phyloP scores from a whole-genome alignment of 2,329 filamentous ascomycete species.

The Penicillium psychrosexuale region DNA sequence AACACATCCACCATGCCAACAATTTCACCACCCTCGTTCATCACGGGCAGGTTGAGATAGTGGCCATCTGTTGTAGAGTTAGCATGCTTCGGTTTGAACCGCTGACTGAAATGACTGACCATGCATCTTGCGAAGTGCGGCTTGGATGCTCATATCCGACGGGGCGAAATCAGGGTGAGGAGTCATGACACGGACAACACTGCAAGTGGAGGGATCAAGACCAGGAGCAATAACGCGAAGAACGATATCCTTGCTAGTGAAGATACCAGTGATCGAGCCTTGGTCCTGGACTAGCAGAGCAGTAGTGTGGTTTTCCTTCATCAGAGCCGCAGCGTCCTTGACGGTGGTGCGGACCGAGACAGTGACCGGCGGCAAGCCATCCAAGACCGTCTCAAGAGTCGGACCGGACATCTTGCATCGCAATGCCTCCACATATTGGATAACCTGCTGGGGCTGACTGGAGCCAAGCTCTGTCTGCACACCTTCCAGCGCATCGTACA shows the following conservation, averaged over 20 bases:
- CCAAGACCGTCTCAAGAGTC: slow-evolving; percentile 89
- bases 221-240: slow-evolving; percentile 96
- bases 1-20: slow-evolving; percentile 99
- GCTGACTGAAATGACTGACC: slow-evolving; percentile 55
- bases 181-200: slow-evolving; percentile 98
- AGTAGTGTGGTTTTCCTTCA: slow-evolving; percentile 99
- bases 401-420: slow-evolving; percentile 96
- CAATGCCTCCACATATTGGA: slow-evolving; percentile 96
- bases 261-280: slow-evolving; percentile 96
- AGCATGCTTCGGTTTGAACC: slow-evolving; percentile 3
- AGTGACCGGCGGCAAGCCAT: slow-evolving; percentile 85
- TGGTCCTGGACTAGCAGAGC: slow-evolving; percentile 95
- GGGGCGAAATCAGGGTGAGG: slow-evolving; percentile 98
- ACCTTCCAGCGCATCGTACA: slow-evolving; percentile 95
- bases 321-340: slow-evolving; percentile 88
- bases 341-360: slow-evolving; percentile 95
- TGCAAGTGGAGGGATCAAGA: slow-evolving; percentile 89
- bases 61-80: slow-evolving; percentile 69
- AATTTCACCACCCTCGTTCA: slow-evolving; percentile 96
- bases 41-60: slow-evolving; percentile 95
- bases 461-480: slow-evolving; percentile 95
- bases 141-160: slow-evolving; percentile 98
- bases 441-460: slow-evolving; percentile 96
- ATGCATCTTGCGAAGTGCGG: slow-evolving; percentile 97
- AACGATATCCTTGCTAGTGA: slow-evolving; percentile 98